phyloP scores from a whole-genome alignment of 441 rosid genomes.

The Flueggea neowawraea region DNA sequence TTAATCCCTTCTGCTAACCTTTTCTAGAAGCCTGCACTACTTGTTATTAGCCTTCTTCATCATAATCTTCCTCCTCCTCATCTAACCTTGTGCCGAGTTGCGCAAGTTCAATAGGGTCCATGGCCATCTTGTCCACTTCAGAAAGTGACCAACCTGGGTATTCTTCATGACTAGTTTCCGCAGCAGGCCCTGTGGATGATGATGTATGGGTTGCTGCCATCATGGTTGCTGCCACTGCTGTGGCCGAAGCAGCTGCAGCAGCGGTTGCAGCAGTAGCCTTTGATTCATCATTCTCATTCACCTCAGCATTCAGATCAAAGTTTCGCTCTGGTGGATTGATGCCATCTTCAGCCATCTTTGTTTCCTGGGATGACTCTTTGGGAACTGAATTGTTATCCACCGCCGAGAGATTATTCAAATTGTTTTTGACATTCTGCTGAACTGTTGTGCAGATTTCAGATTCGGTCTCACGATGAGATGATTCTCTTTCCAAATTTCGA shows the following conservation, averaged over 20 bases:
- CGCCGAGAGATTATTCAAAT: slow-evolving; percentile 22
- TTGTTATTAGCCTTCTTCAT: slow-evolving; percentile 63
- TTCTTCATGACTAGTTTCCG: slow-evolving; percentile 54
- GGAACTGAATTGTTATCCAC: slow-evolving; percentile 40
- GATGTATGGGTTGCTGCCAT: not conserved
- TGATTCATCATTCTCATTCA: slow-evolving; percentile 49
- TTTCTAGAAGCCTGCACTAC: not conserved
- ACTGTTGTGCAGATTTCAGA: slow-evolving; percentile 33
- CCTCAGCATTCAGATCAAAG: slow-evolving; percentile 77
- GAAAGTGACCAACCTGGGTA: slow-evolving; percentile 88
- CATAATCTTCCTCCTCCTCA: slow-evolving; percentile 96
- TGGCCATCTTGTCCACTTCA: slow-evolving; percentile 72
- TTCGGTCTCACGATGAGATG: slow-evolving; percentile 56
- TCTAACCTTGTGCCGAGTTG: slow-evolving; percentile 44
- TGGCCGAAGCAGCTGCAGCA: slow-evolving; percentile 3
- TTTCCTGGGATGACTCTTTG: slow-evolving; percentile 38
- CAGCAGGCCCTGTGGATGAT: slow-evolving; percentile 29
- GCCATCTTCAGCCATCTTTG: slow-evolving; percentile 22
- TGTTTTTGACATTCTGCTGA: slow-evolving; percentile 28
- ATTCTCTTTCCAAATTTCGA: slow-evolving; percentile 57
- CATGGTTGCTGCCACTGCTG: slow-evolving; percentile 12
- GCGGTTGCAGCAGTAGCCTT: slow-evolving; percentile 21
- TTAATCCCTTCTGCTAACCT: too few relatives aligned
- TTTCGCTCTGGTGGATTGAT: slow-evolving; percentile 41
- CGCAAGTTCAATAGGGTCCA: slow-evolving; percentile 82